Percentiles rank a stretch among this genome's conserved stretches.
These are phyloP conservation scores for Eucalyptus marginata DNA, from an alignment of 345 rosid genomes.

Conservation along the genomic window DNA sequence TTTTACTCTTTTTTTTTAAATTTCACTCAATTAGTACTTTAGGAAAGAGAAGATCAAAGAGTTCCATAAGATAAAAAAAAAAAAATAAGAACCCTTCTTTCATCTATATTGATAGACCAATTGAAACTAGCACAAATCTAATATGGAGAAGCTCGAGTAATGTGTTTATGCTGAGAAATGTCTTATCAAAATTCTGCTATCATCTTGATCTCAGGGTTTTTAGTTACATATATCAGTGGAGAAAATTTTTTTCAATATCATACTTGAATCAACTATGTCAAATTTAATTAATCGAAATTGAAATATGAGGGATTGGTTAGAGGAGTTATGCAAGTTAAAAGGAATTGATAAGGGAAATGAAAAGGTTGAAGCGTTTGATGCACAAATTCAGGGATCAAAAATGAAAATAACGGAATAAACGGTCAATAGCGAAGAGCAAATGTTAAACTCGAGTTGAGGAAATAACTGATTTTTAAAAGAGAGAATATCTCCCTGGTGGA, in stretches of 20 bases:
- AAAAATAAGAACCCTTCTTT: neutral
- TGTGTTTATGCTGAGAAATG: neutral
- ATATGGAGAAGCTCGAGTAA: neutral
- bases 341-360: neutral
- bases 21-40: neutral
- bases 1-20: neutral
- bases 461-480: neutral
- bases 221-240: neutral
- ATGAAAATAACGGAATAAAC: neutral
- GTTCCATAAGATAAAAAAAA: neutral
- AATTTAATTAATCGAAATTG: neutral
- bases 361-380: neutral
- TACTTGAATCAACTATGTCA: rapidly evolving
- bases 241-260: neutral
- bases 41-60: neutral
- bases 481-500: neutral
- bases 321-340: neutral
- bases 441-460: neutral
- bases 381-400: neutral
- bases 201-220: neutral
- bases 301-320: neutral
- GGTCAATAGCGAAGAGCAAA: neutral
- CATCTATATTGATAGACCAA: neutral
- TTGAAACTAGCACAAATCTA: neutral
- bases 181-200: neutral